phyloP scores from a whole-genome alignment of 306 rosid species.

The Datisca glomerata region DNA sequence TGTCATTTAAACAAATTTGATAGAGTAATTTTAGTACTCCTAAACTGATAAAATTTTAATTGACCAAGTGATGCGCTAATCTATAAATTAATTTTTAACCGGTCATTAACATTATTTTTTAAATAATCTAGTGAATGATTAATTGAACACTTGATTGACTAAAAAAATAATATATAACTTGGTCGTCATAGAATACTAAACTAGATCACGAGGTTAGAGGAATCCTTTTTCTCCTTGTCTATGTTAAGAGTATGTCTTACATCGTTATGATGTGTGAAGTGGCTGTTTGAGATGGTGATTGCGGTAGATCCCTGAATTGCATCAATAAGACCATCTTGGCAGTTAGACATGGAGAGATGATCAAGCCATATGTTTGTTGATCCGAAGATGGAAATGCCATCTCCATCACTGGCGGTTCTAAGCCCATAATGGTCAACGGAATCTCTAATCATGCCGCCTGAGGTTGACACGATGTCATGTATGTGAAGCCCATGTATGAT shows the following conservation, averaged over 20 bases:
- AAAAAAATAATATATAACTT: too few species aligned
- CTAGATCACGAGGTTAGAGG: too few species aligned
- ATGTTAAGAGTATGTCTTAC: too few species aligned
- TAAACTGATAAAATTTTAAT: too few species aligned
- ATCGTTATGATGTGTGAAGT: slow-evolving; percentile 54
- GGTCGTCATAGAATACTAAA: too few species aligned
- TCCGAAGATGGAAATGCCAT: slow-evolving; percentile 55
- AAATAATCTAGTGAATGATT: not conserved
- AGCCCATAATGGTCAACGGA: slow-evolving; percentile 31
- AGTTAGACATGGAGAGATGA: slow-evolving; percentile 51
- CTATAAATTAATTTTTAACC: too few species aligned
- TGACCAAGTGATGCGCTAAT: too few species aligned
- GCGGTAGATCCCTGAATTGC: slow-evolving; percentile 59
- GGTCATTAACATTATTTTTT: not conserved
- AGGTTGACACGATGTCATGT: slow-evolving; percentile 1
- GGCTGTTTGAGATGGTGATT: slow-evolving; percentile 68
- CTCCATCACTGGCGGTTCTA: slow-evolving; percentile 55
- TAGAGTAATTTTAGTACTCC: too few species aligned
- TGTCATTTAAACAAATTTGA: too few species aligned
- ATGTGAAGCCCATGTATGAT: slow-evolving; percentile 57
- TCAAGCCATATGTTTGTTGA: slow-evolving; percentile 73
- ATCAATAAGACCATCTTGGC: slow-evolving; percentile 65
- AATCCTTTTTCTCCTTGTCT: too few species aligned
- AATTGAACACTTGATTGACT: too few species aligned
- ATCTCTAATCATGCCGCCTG: slow-evolving; percentile 64